Base-by-base conservation (phyloP, 495 filamentous ascomycete genomes). In the Cairneyella variabilis region DNA sequence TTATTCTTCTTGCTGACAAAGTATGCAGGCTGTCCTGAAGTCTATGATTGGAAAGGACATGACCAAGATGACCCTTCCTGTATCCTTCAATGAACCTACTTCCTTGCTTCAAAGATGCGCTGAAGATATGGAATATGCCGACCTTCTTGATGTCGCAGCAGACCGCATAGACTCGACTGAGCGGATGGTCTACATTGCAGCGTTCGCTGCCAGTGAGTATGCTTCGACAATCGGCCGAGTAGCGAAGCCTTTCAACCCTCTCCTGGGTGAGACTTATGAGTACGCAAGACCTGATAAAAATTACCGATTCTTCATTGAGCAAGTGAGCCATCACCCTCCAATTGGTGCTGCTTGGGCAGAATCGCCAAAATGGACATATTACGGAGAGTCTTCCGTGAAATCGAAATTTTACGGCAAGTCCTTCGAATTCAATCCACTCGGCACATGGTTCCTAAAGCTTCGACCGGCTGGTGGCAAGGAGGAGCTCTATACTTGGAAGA, bases 41-140 rank as follows among this genome's bases (percentile, higher is more conserved):
- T 98, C 93, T 36, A 98, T 98, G 93, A 96, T 98, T 62, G 93
- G 93, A 51, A 98, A 97, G 67, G 93, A 98, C 66, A 97, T 98
- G 93, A 98, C 93, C 17, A 97, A 91, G 73, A 97, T 98, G 93
- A 98, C 93, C 2, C 76, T 98, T 3, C 93, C 93, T 0, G 93
- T 98, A 4, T 96, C 93, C 10, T 98, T 98, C 74, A 98, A 98
- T 67, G 93, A 98, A 69, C 95, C 95, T 11, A 98, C 93, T 10
- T 97, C 93, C 16, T 72, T 98, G n/a, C 80, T 98, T 18, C 91
- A 97, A 63, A 88, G 93, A 64, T 91, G 95, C 25, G 89, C 89
- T 2, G 93, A 98, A 71, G 93, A 98, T 64, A 87, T 98, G 84
- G 93, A 98, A 70, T 98, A 98, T 62, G 86, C 90, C 2, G 89